phyloP scores from a whole-genome alignment of 2,329 filamentous ascomycete species.

The Septoria petroselini region DNA sequence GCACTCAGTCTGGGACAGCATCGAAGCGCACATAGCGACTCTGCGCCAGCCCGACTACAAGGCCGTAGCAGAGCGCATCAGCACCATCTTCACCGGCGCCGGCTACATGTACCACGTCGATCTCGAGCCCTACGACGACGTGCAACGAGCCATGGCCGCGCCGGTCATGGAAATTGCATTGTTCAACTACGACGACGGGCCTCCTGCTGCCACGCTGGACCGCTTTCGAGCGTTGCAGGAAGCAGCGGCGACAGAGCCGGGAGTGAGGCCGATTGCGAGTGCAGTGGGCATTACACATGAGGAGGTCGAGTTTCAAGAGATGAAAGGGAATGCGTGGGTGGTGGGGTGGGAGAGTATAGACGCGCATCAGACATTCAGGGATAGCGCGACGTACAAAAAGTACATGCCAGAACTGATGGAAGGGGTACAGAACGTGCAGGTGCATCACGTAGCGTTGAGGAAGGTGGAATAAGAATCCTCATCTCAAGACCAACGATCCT shows the following conservation, averaged over 20 bases:
- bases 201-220: slow-evolving; percentile 9
- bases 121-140: slow-evolving; percentile 13
- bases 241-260: neutral
- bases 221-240: neutral
- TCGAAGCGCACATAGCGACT: slow-evolving; percentile 9
- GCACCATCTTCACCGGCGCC: neutral
- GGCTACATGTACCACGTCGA: slow-evolving; percentile 16
- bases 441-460: neutral
- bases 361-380: slow-evolving; percentile 12
- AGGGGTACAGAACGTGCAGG: slow-evolving; percentile 6
- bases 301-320: slow-evolving; percentile 14
- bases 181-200: slow-evolving; percentile 17
- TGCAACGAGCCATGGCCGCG: slow-evolving; percentile 1
- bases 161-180: slow-evolving; percentile 18
- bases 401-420: slow-evolving; percentile 9
- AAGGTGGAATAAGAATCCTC: neutral
- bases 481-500: no score
- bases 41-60: slow-evolving; percentile 7
- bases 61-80: slow-evolving; percentile 1
- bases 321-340: slow-evolving; percentile 13
- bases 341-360: slow-evolving; percentile 18
- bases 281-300: slow-evolving; percentile 18
- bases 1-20: slow-evolving; percentile 8
- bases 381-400: slow-evolving; percentile 10
- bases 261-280: slow-evolving; percentile 1